Evolutionary conservation across 2,329 filamentous ascomycete species (phyloP).

Genomic region (Cryphonectria naterciae): DNA sequence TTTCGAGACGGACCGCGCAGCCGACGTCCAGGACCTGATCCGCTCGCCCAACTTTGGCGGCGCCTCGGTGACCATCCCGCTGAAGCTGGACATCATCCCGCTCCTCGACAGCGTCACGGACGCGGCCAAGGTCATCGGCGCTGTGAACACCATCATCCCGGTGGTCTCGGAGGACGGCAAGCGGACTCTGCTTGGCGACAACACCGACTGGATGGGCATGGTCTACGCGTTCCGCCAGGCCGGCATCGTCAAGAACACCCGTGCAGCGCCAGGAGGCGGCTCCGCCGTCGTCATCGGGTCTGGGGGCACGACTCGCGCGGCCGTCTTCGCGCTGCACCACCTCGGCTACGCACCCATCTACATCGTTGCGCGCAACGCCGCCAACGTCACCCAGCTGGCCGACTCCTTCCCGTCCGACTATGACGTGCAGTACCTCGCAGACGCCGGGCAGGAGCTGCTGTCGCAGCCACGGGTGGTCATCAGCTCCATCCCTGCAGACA

Average conservation of each 20-base stretch:
- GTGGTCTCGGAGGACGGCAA: constrained; percentile 47
- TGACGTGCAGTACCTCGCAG: constrained; percentile 67
- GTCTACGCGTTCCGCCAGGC: constrained; percentile 73
- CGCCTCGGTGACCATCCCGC: constrained; percentile 91
- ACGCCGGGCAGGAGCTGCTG: constrained; percentile 53
- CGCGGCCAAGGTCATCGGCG: constrained; percentile 82
- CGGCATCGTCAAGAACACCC: constrained; percentile 55
- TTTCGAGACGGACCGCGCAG: constrained; percentile 71
- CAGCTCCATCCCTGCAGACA: constrained; percentile 88
- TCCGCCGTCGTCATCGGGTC: constrained; percentile 82
- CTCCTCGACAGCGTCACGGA: constrained; percentile 79
- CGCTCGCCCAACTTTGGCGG: constrained; percentile 79
- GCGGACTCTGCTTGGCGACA: constrained; percentile 74
- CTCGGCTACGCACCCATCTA: constrained; percentile 88
- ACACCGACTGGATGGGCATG: constrained; percentile 97
- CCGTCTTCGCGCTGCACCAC: constrained; percentile 82
- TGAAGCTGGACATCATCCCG: constrained; percentile 87
- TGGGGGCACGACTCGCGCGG: constrained; percentile 89
- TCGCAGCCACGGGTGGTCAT: constrained; percentile 72
- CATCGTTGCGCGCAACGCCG: constrained; percentile 75
- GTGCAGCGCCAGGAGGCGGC: constrained; percentile 44
- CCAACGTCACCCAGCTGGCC: constrained; percentile 70
- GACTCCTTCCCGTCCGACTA: constrained; percentile 75
- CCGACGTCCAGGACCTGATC: constrained; percentile 68
- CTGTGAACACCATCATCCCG: constrained; percentile 90